Evolutionary conservation across 768 basidiomycete species (phyloP).

Genomic region (Termitomyces eurrhizus): DNA sequence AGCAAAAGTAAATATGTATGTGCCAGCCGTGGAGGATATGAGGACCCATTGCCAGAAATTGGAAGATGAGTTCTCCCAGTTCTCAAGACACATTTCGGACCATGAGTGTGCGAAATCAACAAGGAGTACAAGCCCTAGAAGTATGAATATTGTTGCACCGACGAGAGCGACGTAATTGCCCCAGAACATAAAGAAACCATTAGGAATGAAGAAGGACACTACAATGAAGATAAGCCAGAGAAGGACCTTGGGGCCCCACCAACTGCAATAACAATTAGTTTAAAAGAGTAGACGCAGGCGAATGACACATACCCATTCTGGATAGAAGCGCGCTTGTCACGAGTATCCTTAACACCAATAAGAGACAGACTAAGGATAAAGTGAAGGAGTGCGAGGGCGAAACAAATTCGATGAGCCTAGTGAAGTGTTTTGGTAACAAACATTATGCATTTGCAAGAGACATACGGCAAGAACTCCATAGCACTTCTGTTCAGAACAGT

Average conservation of each 20-base stretch:
- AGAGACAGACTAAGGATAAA: constrained; percentile 73
- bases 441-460: neutral
- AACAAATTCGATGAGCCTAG: constrained; percentile 93
- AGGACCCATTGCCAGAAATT: constrained; percentile 96
- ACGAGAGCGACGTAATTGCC: constrained; percentile 90
- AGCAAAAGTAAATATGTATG: constrained; percentile 82
- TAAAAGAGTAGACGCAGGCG: neutral
- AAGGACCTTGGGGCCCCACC: constrained; percentile 98
- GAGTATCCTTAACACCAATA: constrained; percentile 85
- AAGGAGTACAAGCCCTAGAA: constrained; percentile 93
- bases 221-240: constrained; percentile 81
- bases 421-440: constrained; percentile 5
- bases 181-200: constrained; percentile 98
- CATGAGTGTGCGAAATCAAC: constrained; percentile 99
- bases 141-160: constrained; percentile 92
- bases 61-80: constrained; percentile 87
- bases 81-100: constrained; percentile 95
- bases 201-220: constrained; percentile 92
- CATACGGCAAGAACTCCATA: constrained; percentile 91
- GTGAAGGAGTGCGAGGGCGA: constrained; percentile 89
- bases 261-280: constrained; percentile 42
- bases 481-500: constrained; percentile 88
- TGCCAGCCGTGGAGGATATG: constrained; percentile 84
- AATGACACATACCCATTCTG: constrained; percentile 80
- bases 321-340: constrained; percentile 88